Evolutionary conservation across 2,329 filamentous ascomycete species (phyloP), one percentile per base, ranked within the genome.

Genomic region (Phoma sp.): DNA sequence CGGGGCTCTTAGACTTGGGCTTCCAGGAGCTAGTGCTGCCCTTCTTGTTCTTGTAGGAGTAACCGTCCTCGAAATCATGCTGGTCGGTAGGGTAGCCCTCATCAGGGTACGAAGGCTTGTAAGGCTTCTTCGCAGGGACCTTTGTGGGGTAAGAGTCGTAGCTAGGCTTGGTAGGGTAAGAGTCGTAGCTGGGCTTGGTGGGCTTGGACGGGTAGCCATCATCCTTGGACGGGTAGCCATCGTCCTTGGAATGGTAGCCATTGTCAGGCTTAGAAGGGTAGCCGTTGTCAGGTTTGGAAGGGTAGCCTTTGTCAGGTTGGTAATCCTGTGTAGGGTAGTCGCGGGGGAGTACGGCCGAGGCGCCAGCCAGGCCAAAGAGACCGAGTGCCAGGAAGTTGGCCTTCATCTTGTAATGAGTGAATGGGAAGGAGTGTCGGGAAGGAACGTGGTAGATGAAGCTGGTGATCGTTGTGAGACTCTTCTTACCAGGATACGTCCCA

Each of bases 331-430:
- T 35, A 39, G 53, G 44, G 37, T 38, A 45, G 9, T 48, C 36
- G 29, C 44, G 62, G 17, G 46, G 55, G 27, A 52, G 36, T 51
- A 58, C 51, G 44, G 49, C 57, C 43, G 57, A 55, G 24, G 64
- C 63, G 43, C 64, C 44, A 35, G 58, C 64, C 38, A 61, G 33
- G 57, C 63, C 63, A 52, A 68, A 25, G 40, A 67, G 43, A 39
- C 57, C 58, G 32, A 47, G 41, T 44, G 60, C 46, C 45, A 51
- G 58, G 31, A 59, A 39, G 43, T 58, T 40, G 32, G 45, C 48
- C 47, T 58, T 71, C 70, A 71, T 69, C 32, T 58, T 64, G 59
- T 53, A 65, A 51, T 46, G 40, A 63, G 51, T 48, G 39, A 51
- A 45, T 45, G 43, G 35, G 43, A 60, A 64, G 36, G 50, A 67